Conservation (phyloP, 192 early-diverging fungal genomes). For the Bifiguratus adelaidae region DNA sequence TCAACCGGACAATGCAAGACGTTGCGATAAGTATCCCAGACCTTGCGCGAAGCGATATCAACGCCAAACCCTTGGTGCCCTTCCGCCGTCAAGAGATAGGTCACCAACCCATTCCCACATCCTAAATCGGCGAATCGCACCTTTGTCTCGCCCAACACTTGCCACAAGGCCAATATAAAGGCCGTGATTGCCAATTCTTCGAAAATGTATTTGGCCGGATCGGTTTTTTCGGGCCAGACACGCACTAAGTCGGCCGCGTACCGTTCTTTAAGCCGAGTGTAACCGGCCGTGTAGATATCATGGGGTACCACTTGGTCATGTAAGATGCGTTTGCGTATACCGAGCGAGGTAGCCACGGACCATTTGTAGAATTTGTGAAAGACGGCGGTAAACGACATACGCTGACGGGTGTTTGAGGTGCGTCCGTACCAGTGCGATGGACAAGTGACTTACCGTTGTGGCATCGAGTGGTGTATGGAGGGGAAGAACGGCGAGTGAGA, state of each 20-base stretch:
- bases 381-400: conserved; percentile 42
- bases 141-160: conserved; percentile 25
- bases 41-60: conserved; percentile 61
- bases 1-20: too few relatives aligned
- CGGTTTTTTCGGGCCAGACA: conserved; percentile 73
- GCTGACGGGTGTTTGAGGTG: conserved; percentile 12
- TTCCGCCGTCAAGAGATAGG: conserved; percentile 56
- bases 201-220: conserved; percentile 74
- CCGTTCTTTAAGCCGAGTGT: conserved; percentile 52
- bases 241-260: conserved; percentile 56
- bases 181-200: conserved; percentile 84
- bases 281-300: conserved; percentile 51
- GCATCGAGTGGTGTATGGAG: too few relatives aligned
- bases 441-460: neutral
- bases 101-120: conserved; percentile 79
- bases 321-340: conserved; percentile 56
- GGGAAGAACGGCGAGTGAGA: too few relatives aligned
- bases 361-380: conserved; percentile 67
- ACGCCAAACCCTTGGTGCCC: conserved; percentile 65
- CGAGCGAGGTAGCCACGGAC: conserved; percentile 57
- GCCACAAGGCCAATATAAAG: conserved; percentile 71
- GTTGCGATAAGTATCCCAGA: conserved; percentile 67
- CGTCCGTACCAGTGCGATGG: neutral
- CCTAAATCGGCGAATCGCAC: conserved; percentile 73
- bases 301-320: conserved; percentile 66